A percentile compares a stretch with the other conserved stretches of the same genome.
Evolutionary conservation across 2,329 filamentous ascomycete genomes (phyloP).

Genomic region (Cordyceps fumosorosea): DNA sequence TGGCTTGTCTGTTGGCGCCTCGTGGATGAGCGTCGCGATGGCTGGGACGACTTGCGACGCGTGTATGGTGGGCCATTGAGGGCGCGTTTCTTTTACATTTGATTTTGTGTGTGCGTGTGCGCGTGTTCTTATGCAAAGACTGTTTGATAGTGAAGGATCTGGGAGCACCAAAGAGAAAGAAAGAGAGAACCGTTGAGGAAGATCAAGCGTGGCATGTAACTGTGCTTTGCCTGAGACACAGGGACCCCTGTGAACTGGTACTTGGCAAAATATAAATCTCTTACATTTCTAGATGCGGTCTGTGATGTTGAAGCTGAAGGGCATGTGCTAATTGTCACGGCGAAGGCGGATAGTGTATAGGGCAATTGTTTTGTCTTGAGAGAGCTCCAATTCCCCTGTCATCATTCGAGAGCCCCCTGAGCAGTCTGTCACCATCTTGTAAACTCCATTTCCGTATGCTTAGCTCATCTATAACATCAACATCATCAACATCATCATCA

Average conservation of each 20-base stretch:
- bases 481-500: neutral
- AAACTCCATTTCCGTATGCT: conserved; percentile 3
- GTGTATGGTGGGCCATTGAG: conserved; percentile 3
- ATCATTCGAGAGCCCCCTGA: neutral
- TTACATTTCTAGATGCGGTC: conserved; percentile 6
- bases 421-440: neutral
- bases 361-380: neutral
- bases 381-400: neutral
- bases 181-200: conserved; percentile 1
- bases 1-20: neutral
- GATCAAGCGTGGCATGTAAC: neutral
- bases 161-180: conserved; percentile 7
- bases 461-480: neutral
- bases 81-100: conserved; percentile 8
- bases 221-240: neutral
- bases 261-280: conserved; percentile 11
- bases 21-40: neutral
- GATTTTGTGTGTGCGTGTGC: neutral
- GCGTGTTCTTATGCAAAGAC: neutral
- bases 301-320: neutral
- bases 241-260: neutral
- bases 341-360: neutral
- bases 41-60: neutral
- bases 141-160: conserved; percentile 4
- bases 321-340: neutral